These are phyloP conservation scores for Astrocystis sublimbata DNA, from an alignment of 495 filamentous ascomycete genomes.

Conservation along the genomic window DNA sequence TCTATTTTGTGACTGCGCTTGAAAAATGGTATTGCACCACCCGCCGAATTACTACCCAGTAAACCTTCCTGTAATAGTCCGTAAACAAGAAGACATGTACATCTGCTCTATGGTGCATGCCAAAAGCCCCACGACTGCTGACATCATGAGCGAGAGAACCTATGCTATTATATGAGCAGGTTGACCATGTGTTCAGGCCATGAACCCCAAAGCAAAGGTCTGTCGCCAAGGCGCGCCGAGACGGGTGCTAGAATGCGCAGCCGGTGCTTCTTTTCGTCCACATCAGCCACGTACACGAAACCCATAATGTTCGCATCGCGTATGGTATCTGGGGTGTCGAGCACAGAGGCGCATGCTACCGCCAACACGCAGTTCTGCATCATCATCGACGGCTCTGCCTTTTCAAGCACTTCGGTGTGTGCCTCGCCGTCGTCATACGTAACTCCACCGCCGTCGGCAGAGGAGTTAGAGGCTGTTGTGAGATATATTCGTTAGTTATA, in stretches of 20 bases:
- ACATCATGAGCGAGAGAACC: background rate
- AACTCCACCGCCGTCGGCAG: constrained; percentile 19
- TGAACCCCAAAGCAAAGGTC: constrained; percentile 68
- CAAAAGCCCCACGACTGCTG: background rate
- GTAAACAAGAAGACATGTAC: background rate
- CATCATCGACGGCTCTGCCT: constrained; percentile 55
- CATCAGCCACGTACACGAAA: constrained; percentile 86
- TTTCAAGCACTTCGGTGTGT: constrained; percentile 53
- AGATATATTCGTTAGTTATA: background rate
- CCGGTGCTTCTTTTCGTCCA: constrained; percentile 81
- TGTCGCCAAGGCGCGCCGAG: constrained; percentile 71
- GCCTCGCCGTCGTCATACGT: constrained; percentile 26
- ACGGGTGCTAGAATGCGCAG: constrained; percentile 81
- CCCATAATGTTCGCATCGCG: constrained; percentile 86
- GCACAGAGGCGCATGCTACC: constrained; percentile 69
- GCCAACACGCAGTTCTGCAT: constrained; percentile 74
- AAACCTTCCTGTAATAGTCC: background rate
- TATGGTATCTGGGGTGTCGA: constrained; percentile 68
- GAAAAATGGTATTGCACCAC: background rate
- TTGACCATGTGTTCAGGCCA: constrained; percentile 58
- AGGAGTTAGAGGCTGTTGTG: constrained; percentile 12
- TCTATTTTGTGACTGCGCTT: background rate
- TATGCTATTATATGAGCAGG: constrained; percentile 35
- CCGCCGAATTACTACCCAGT: background rate
- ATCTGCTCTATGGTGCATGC: background rate